Evolutionary conservation across 108 stramenopile species (phyloP).

Genomic region (Aurantiochytrium sp.): DNA sequence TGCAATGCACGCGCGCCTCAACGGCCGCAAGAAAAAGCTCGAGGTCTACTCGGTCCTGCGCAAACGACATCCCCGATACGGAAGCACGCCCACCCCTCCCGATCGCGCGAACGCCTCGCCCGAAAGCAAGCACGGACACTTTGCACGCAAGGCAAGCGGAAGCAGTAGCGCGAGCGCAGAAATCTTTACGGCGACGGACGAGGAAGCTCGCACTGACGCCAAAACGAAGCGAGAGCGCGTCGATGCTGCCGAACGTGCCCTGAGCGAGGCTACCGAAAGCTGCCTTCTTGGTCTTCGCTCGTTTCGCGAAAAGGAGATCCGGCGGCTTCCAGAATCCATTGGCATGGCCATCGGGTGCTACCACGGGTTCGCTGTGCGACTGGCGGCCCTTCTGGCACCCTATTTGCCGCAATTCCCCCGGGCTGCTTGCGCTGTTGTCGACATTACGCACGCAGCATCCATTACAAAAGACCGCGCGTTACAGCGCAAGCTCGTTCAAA

Average conservation of each 20-base stretch:
- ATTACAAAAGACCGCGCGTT: not conserved
- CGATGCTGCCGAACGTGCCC: not conserved
- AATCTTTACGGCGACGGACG: not conserved
- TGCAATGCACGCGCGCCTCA: not conserved
- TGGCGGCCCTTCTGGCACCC: not conserved
- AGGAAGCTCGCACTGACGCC: not conserved
- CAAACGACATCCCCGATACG: not conserved
- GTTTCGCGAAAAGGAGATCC: not conserved
- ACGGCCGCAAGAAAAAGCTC: not conserved
- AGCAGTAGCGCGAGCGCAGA: not conserved
- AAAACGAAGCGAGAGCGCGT: not conserved
- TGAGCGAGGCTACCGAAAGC: not conserved
- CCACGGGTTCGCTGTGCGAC: not conserved
- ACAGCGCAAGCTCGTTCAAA: not conserved
- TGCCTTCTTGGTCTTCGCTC: not conserved
- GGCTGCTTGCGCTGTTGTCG: not conserved
- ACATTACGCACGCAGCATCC: not conserved
- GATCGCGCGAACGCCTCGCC: not conserved
- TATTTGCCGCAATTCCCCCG: not conserved
- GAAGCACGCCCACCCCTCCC: not conserved
- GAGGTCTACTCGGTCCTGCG: not conserved
- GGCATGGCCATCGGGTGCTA: not conserved
- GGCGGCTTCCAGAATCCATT: not conserved
- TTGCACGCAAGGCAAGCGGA: not conserved
- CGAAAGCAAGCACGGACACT: not conserved